Base-by-base conservation (phyloP, 208 protist species). In the Trypanosoma brucei region DNA sequence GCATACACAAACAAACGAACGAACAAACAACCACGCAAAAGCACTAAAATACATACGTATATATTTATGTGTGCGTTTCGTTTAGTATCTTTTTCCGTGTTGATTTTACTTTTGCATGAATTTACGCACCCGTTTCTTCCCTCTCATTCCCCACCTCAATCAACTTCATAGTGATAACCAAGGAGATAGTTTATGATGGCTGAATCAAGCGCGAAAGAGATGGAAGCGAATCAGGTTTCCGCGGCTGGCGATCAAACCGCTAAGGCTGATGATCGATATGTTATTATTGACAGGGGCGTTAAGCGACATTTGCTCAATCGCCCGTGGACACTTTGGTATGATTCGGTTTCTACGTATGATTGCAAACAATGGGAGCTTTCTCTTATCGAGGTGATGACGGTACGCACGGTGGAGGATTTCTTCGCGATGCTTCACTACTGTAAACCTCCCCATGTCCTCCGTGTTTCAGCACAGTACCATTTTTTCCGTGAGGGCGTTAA, bases 401-500 rank as follows among this genome's bases (percentile, higher is more conserved):
- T 93, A 35, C 69, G 73, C 49, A 83, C 83, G 8, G 86, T 95
- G 53, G 90, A 95, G 67, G 86, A 92, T n/a, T 93, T 95, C 62
- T 93, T 92, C 39, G 70, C 74, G 3, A 92, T 92, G 77, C 55
- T 92, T 40, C 71, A 87, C 44, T 86, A 84, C 66, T 90, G 92
- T 72, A 96, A 96, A 60, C 85, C 81, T 8, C 75, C 89, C 6
- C 91, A 88, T 69, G 74, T 83, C 9, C 70, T 96, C 48, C 79
- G 79, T 48, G 80, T 82, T 2, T 88, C 84, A 33, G 76, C 86
- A 42, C 91, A 94, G 72, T 96, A 94, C 59, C 91, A 96, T 71
- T 90, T 96, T 59, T 96, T 96, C 54, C 91, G 93, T 48, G 77
- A 89, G 37, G 87, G 86, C 33, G 83, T 96, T 31, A 93, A 94